phyloP scores from a whole-genome alignment of 192 early-diverging fungal species.

The Coemansia sp. region DNA sequence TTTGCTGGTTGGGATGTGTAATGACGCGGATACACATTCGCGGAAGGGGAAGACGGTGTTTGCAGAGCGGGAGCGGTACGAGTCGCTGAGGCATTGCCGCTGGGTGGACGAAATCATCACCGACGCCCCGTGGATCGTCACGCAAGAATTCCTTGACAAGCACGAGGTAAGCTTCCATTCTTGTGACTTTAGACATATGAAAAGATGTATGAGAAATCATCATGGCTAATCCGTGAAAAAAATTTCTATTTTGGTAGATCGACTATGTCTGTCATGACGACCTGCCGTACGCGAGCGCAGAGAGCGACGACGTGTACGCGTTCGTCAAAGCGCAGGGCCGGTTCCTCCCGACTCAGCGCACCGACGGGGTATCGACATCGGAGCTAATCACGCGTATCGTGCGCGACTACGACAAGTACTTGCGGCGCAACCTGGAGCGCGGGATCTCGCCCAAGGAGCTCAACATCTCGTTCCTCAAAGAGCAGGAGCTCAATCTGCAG shows the following conservation, averaged over 20 bases:
- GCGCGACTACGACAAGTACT: constrained; percentile 79
- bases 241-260: constrained; percentile 44
- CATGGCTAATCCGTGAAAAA: too few species aligned
- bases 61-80: constrained; percentile 73
- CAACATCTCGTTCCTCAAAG: constrained; percentile 79
- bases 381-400: constrained; percentile 85
- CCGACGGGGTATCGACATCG: constrained; percentile 79
- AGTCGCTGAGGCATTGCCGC: constrained; percentile 77
- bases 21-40: constrained; percentile 70
- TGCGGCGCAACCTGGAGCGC: constrained; percentile 81
- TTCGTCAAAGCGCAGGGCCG: constrained; percentile 77
- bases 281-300: constrained; percentile 70
- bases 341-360: constrained; percentile 65
- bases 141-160: constrained; percentile 72
- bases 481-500: constrained; percentile 73
- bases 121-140: constrained; percentile 76
- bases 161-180: constrained; percentile 50
- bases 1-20: constrained; percentile 76
- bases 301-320: constrained; percentile 72
- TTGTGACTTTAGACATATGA: too few species aligned
- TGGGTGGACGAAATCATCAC: constrained; percentile 83
- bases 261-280: constrained; percentile 86
- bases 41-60: constrained; percentile 83
- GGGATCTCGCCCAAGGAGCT: constrained; percentile 80
- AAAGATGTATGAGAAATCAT: too few species aligned